These are phyloP conservation scores for Eucalyptus sp. DNA, from an alignment of 345 rosid species.

Conservation along the genomic window DNA sequence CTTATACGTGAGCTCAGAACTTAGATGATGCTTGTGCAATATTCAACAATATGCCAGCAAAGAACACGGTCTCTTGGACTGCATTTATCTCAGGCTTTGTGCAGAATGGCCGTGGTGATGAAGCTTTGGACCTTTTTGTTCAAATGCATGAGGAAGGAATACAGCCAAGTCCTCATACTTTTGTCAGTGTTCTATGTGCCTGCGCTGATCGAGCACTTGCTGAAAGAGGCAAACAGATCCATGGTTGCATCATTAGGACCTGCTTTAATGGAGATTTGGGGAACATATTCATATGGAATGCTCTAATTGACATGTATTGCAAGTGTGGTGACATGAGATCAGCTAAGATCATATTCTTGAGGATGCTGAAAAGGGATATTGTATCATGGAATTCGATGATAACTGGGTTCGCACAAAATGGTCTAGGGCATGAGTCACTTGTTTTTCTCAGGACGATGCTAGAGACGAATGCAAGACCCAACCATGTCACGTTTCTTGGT, in stretches of 20 bases:
- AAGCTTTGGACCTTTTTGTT: conserved; percentile 16
- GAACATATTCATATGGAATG: conserved; percentile 13
- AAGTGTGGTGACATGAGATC: conserved; percentile 30
- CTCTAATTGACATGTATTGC: conserved; percentile 34
- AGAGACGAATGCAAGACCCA: conserved; percentile 8
- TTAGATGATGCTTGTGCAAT: conserved; percentile 18
- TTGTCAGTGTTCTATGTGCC: conserved; percentile 20
- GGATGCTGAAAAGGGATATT: conserved; percentile 18
- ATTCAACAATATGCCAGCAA: conserved; percentile 20
- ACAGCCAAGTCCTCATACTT: conserved; percentile 19
- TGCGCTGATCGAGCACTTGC: conserved; percentile 29
- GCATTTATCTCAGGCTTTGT: conserved; percentile 2
- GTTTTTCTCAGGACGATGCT: conserved; percentile 13
- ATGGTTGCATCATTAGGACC: conserved; percentile 14
- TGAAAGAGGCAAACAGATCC: conserved; percentile 33
- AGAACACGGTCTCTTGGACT: conserved; percentile 27
- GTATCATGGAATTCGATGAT: conserved; percentile 42
- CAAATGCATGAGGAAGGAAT: conserved; percentile 26
- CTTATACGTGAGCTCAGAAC: conserved; percentile 11
- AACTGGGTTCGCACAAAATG: conserved; percentile 31
- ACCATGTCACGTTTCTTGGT: conserved; percentile 28
- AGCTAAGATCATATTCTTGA: conserved; percentile 13
- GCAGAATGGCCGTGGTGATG: conserved; percentile 9
- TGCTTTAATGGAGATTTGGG: not conserved
- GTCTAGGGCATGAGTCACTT: conserved; percentile 17